A percentile compares a stretch with the other conserved stretches of the same genome.
Evolutionary conservation across 805 yeast species (phyloP).

Genomic region (Saccharomyces mikatae): DNA sequence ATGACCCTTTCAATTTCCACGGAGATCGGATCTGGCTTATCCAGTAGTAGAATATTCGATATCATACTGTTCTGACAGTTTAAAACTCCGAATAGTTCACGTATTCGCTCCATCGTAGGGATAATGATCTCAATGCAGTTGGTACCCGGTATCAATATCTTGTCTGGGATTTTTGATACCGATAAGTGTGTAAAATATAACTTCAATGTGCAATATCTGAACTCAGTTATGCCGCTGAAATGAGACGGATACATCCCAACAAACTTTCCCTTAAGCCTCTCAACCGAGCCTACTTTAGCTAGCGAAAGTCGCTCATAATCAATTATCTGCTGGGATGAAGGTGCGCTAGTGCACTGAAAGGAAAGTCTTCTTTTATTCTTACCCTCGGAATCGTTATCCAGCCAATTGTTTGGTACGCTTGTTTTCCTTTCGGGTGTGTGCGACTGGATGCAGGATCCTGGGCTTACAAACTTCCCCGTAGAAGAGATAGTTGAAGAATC

Average conservation of each 20-base stretch:
- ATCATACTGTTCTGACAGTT: background rate
- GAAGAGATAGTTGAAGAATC: slow-evolving; percentile 1
- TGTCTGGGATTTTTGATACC: background rate
- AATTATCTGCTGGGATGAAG: background rate
- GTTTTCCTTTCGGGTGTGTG: background rate
- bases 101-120: background rate
- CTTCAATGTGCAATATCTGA: background rate
- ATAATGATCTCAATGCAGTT: slow-evolving; percentile 5
- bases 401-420: background rate
- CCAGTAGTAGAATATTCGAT: background rate
- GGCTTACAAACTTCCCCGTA: background rate
- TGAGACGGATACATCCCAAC: slow-evolving; percentile 1
- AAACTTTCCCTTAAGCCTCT: slow-evolving; percentile 1
- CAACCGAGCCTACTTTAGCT: background rate
- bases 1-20: background rate
- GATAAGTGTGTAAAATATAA: slow-evolving; percentile 1
- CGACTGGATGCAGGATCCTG: background rate
- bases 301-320: background rate
- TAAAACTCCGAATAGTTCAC: background rate
- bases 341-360: background rate
- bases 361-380: background rate
- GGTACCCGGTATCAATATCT: background rate
- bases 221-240: background rate
- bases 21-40: background rate
- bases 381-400: background rate